phyloP scores from a whole-genome alignment of 129 eudicot genomes.

The Daucus carota region DH1_v3.0 NC_030384.2:36535001-36535500 shows the following conservation, averaged over 20 bases:
- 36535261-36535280: conserved; percentile 30
- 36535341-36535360: conserved; percentile 7
- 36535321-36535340: conserved; percentile 1
- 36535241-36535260: conserved; percentile 17
- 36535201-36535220: conserved; percentile 16
- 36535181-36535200: conserved; percentile 31
- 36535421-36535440: neutral
- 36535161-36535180: conserved; percentile 39
- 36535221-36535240: conserved; percentile 52
- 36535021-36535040: conserved; percentile 35
- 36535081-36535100: conserved; percentile 27
- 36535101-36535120: conserved; percentile 54
- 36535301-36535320: conserved; percentile 11
- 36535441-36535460: neutral
- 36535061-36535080: conserved; percentile 30
- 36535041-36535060: conserved; percentile 43
- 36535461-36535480: neutral
- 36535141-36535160: conserved; percentile 40
- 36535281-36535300: conserved; percentile 6
- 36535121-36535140: conserved; percentile 51
- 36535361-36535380: neutral
- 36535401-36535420: neutral
- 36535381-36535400: neutral
- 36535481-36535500: neutral
- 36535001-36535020: conserved; percentile 37